phyloP scores from a whole-genome alignment of 805 yeast species.

The Blastobotrys americana region DNA sequence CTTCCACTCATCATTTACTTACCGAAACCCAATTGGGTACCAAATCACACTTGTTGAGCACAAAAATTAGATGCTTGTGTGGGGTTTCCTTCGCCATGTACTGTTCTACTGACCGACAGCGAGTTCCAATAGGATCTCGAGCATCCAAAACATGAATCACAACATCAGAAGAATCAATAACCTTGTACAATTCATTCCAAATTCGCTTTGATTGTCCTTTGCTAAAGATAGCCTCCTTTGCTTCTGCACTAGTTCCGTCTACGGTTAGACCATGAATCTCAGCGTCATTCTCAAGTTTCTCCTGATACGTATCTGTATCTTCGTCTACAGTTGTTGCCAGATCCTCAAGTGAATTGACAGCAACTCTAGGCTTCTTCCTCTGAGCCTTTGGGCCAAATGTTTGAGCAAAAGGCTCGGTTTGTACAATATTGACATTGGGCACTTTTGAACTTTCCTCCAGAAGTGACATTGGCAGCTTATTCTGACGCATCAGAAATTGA shows the following conservation, averaged over 20 bases:
- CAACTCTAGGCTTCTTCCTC: constrained; percentile 81
- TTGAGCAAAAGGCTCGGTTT: constrained; percentile 73
- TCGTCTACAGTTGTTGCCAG: constrained; percentile 52
- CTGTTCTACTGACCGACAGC: constrained; percentile 89
- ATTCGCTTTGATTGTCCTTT: constrained; percentile 98
- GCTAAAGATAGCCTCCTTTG: constrained; percentile 90
- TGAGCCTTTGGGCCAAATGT: constrained; percentile 95
- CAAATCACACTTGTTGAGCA: constrained; percentile 93
- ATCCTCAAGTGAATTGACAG: constrained; percentile 72
- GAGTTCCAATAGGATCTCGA: constrained; percentile 93
- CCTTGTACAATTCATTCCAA: constrained; percentile 96
- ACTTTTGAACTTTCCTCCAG: constrained; percentile 72
- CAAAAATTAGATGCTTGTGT: constrained; percentile 91
- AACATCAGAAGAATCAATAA: constrained; percentile 95
- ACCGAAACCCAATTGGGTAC: constrained; percentile 99
- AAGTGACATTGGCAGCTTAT: constrained; percentile 91
- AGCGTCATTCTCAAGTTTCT: constrained; percentile 52
- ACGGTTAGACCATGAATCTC: constrained; percentile 46
- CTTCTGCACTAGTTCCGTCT: constrained; percentile 78
- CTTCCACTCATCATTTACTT: constrained; percentile 51
- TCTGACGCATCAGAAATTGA: constrained; percentile 79
- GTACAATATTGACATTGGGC: constrained; percentile 73
- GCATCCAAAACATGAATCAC: constrained; percentile 96
- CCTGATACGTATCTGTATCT: constrained; percentile 57
- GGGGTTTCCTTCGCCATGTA: constrained; percentile 90